These are phyloP conservation scores for Leishmania guyanensis DNA, from an alignment of 208 protist species.

Conservation along the genomic window DNA sequence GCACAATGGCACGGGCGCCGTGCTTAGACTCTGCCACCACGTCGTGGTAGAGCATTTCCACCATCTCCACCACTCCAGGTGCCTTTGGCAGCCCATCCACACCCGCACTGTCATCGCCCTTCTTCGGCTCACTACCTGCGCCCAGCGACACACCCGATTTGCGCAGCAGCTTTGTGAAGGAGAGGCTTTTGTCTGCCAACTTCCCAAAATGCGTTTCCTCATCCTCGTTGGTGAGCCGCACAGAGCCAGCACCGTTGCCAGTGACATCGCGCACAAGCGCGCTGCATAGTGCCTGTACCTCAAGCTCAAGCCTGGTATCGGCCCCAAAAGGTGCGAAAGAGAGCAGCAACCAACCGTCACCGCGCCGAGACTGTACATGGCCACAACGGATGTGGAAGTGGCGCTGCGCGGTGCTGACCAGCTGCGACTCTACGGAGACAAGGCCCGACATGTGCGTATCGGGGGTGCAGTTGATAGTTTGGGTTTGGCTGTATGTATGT, in stretches of 20 bases:
- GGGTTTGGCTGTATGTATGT: background rate
- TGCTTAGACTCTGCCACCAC: slow-evolving; percentile 54
- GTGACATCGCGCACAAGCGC: slow-evolving; percentile 83
- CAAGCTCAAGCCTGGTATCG: slow-evolving; percentile 44
- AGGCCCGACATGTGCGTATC: slow-evolving; percentile 34
- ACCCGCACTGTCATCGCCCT: background rate
- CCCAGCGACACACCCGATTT: slow-evolving; percentile 30
- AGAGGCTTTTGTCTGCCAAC: slow-evolving; percentile 40
- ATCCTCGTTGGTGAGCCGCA: slow-evolving; percentile 74
- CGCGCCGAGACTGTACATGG: slow-evolving; percentile 56
- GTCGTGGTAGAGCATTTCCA: slow-evolving; percentile 88
- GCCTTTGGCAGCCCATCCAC: slow-evolving; percentile 48
- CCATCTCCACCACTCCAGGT: slow-evolving; percentile 57
- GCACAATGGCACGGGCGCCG: slow-evolving; percentile 53
- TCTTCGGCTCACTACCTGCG: background rate
- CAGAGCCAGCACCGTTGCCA: slow-evolving; percentile 34
- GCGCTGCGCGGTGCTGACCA: slow-evolving; percentile 86
- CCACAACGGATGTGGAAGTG: slow-evolving; percentile 80
- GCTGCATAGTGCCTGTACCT: slow-evolving; percentile 78
- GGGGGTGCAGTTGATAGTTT: background rate
- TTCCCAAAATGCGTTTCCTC: slow-evolving; percentile 70
- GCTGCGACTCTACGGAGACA: slow-evolving; percentile 78
- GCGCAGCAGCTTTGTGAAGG: slow-evolving; percentile 67
- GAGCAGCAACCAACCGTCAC: slow-evolving; percentile 84
- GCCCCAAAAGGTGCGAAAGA: slow-evolving; percentile 49